Conservation (phyloP, 768 basidiomycete genomes). For the Mycena filopes region DNA sequence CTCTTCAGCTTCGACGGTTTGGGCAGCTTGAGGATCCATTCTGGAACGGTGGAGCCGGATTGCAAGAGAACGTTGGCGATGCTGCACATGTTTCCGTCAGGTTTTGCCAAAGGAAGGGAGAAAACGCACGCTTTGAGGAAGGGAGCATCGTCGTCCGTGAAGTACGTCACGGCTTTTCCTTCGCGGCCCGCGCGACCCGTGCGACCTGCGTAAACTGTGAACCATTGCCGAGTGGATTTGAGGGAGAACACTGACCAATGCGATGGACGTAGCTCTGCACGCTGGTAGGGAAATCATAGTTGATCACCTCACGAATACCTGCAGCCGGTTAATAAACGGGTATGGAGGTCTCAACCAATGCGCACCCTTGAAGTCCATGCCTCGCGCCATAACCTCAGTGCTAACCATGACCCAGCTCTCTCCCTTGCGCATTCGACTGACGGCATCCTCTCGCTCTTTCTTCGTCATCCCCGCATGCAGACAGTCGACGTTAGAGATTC, state of each 20-base stretch:
- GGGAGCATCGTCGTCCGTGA: slow-evolving; percentile 92
- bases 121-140: slow-evolving; percentile 84
- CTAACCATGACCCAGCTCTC: slow-evolving; percentile 95
- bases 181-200: slow-evolving; percentile 94
- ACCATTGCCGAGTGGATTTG: background rate
- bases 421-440: slow-evolving; percentile 86
- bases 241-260: slow-evolving; percentile 67
- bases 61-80: slow-evolving; percentile 96
- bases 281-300: slow-evolving; percentile 96
- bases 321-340: background rate
- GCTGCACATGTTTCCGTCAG: slow-evolving; percentile 52
- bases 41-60: slow-evolving; percentile 90
- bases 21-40: slow-evolving; percentile 95
- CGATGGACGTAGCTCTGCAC: slow-evolving; percentile 97
- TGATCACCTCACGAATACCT: slow-evolving; percentile 78
- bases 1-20: slow-evolving; percentile 93
- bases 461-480: slow-evolving; percentile 91
- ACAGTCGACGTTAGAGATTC: slow-evolving; percentile 84
- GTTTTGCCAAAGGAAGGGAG: background rate
- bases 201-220: slow-evolving; percentile 72
- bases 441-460: slow-evolving; percentile 87
- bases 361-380: slow-evolving; percentile 97
- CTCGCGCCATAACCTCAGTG: slow-evolving; percentile 97
- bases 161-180: slow-evolving; percentile 95
- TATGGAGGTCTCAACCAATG: slow-evolving; percentile 39